Conservation (phyloP, 2,329 filamentous ascomycete genomes). For the Phyllosticta citribraziliensis region DNA sequence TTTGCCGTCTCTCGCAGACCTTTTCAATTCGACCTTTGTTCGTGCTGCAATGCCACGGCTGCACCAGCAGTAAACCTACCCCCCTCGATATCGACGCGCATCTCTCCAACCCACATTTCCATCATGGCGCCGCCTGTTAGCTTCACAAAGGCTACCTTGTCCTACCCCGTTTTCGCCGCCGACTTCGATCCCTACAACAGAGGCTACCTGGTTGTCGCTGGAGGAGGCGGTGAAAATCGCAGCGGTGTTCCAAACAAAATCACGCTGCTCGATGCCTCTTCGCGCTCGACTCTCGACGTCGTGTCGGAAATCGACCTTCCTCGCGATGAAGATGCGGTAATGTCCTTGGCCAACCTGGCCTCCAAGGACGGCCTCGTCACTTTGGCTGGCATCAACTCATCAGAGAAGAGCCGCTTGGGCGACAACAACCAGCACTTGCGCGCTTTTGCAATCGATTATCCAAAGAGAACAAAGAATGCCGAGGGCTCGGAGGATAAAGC, state of each 20-base stretch:
- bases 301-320: conserved; percentile 67
- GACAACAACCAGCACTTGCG: conserved; percentile 80
- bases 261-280: conserved; percentile 62
- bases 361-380: conserved; percentile 45
- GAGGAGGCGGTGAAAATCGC: conserved; percentile 64
- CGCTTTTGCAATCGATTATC: conserved; percentile 55
- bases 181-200: conserved; percentile 79
- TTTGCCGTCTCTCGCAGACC: background rate
- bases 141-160: conserved; percentile 55
- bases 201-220: conserved; percentile 68
- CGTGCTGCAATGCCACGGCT: background rate
- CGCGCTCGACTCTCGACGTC: conserved; percentile 51
- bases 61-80: background rate
- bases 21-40: background rate
- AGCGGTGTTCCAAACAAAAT: conserved; percentile 84
- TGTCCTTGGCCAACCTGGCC: conserved; percentile 63
- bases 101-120: background rate
- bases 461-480: conserved; percentile 31
- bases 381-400: conserved; percentile 77
- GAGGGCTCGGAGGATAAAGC: conserved; percentile 22
- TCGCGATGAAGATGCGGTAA: conserved; percentile 79
- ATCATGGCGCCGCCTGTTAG: conserved; percentile 24
- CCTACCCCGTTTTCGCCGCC: conserved; percentile 77
- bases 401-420: conserved; percentile 57
- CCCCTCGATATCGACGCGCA: background rate